Conservation (phyloP, 2,329 filamentous ascomycete species). For the Ophidiomyces ophidiicola region DNA sequence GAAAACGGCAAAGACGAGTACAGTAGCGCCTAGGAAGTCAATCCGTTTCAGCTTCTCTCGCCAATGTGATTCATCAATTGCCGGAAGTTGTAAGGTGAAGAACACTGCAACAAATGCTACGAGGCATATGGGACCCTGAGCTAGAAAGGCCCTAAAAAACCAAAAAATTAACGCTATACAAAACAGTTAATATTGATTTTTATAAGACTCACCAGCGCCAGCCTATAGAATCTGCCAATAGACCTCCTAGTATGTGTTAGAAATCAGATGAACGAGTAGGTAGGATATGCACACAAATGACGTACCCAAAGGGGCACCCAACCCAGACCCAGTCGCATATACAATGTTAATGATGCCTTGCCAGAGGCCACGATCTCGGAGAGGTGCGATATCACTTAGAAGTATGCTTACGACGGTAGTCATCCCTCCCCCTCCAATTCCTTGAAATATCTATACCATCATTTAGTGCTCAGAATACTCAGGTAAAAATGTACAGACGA, state of each 20-base stretch:
- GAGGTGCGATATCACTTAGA: conserved; percentile 56
- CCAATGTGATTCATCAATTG: conserved; percentile 49
- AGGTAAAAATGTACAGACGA: conserved; percentile 19
- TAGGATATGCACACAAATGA: not conserved
- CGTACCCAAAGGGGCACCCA: conserved; percentile 54
- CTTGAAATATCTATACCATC: conserved; percentile 39
- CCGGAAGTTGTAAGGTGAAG: conserved; percentile 50
- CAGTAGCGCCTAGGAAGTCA: conserved; percentile 59
- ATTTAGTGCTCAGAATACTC: conserved; percentile 21
- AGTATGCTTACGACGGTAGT: conserved; percentile 57
- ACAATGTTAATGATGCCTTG: conserved; percentile 64
- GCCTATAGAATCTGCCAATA: conserved; percentile 59
- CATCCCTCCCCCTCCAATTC: conserved; percentile 61
- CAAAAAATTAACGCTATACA: too few relatives aligned
- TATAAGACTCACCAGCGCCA: conserved; percentile 62
- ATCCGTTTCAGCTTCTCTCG: conserved; percentile 52
- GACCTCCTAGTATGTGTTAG: conserved; percentile 36
- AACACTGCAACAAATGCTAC: conserved; percentile 53
- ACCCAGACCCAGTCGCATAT: conserved; percentile 54
- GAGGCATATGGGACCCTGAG: conserved; percentile 56
- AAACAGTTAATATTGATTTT: too few relatives aligned
- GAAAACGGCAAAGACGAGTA: conserved; percentile 54
- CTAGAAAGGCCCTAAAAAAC: conserved; percentile 51
- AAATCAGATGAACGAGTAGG: not conserved
- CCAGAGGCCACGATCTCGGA: conserved; percentile 59